Evolutionary conservation across 306 rosid genomes (phyloP).

Genomic region (Rubus parviflorus): DNA sequence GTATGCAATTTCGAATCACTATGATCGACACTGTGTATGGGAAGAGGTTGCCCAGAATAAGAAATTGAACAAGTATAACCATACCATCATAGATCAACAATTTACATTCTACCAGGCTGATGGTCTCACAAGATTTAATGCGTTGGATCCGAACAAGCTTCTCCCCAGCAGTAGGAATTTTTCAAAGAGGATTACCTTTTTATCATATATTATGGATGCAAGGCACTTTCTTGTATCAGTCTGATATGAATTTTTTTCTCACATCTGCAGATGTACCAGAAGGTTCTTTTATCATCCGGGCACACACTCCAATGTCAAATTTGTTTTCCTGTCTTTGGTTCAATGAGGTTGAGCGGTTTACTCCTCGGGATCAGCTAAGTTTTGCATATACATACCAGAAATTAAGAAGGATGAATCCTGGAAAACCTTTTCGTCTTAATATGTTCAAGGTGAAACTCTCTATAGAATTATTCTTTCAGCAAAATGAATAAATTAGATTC

Average conservation of each 20-base stretch:
- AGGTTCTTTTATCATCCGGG: constrained; percentile 90
- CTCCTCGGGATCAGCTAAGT: constrained; percentile 99
- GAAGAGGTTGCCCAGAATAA: constrained; percentile 78
- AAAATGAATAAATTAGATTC: constrained; percentile 5
- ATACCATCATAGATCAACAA: constrained; percentile 67
- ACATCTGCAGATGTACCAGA: constrained; percentile 76
- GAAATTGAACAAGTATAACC: constrained; percentile 80
- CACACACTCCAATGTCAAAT: constrained; percentile 97
- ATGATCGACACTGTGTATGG: constrained; percentile 82
- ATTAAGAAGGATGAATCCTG: constrained; percentile 89
- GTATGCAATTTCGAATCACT: constrained; percentile 83
- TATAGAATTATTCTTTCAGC: constrained; percentile 13
- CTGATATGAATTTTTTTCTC: not conserved
- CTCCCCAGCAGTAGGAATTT: constrained; percentile 76
- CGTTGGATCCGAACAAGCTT: constrained; percentile 73
- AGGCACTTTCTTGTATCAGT: constrained; percentile 8
- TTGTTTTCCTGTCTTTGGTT: constrained; percentile 97
- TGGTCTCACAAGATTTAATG: constrained; percentile 68
- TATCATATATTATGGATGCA: constrained; percentile 14
- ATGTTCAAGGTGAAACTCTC: constrained; percentile 84
- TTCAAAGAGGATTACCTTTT: not conserved
- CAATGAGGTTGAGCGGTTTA: constrained; percentile 87
- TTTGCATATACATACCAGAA: constrained; percentile 88
- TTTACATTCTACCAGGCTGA: constrained; percentile 71
- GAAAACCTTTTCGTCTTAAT: constrained; percentile 72